Evolutionary conservation across 345 rosid genomes (phyloP), one percentile per base, ranked within the genome.

Genomic region (Pugionium cornutum): DNA sequence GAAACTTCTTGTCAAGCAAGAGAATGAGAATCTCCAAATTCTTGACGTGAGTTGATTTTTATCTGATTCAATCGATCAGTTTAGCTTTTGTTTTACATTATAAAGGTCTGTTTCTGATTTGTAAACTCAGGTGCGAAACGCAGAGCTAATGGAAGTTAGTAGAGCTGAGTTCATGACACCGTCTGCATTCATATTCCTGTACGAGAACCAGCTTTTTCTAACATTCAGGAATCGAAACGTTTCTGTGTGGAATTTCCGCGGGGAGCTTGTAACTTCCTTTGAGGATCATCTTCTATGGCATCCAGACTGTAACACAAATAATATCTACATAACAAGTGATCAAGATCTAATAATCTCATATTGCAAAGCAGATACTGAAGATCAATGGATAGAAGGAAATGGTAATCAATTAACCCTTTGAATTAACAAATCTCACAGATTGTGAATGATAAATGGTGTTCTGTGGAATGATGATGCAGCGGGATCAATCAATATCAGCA

Each of bases 1-100:
- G 66, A 92, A 92, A 76, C 98, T 92, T 76, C 98, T 92, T 79
- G 97, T 92, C 61, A 92, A 92, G 83, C 98, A 94, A 77, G 97
- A 90, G 72, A 85, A 88, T 58, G 99, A 94, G 81, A 86, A 94
- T 75, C 99, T 94, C 56, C 99, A 94, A 75, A 94, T 94, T 74
- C 96, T 88, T 60, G 99, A 94, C 66, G 99, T 90, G 70, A 74
- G 96, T 74, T 71, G 46, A 32, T 35, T 30, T 51, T 4, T 6
- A n/a, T n/a, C 26, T 9, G 64, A 35, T 11, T 43, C 1, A 26
- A n/a, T 6, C 18, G 18, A 4, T 57, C 52, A 53, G 9, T 9
- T 31, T 37, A 33, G 51, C 4, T 61, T 58, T 31, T 40, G 46
- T 68, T 6, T 26, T 11, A 49, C 51, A 11, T 18, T 9, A 18